Base-by-base conservation (phyloP, 768 basidiomycete species). In the Termitomyces sp. region DNA sequence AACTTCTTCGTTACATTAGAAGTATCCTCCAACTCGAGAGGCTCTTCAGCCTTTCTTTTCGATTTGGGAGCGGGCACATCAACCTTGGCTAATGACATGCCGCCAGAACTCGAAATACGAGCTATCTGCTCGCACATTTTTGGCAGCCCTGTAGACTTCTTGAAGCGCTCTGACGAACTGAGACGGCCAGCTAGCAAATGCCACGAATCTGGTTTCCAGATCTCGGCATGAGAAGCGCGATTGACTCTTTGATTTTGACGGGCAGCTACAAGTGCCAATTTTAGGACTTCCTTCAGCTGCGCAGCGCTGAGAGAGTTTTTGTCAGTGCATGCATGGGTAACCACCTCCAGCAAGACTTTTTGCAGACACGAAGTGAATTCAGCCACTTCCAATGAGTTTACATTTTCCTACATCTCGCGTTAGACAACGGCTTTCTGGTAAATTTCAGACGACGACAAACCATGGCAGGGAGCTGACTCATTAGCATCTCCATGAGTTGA, bases 281-380 rank as follows among this genome's bases (percentile, higher is more conserved):
- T 95, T 58, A 93, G 70, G 20, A 93, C 69, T n/a, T 90, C 88
- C 72, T 93, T 96, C 66, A 89, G 67, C 61, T 93, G 89, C 1
- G 82, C 69, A 1, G 87, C 77, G 16, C 82, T 85, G 45, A 87
- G 69, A 11, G 74, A 65, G 42, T 67, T 62, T 27, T 76, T 72
- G 30, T 81, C 78, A 5, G 78, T 73, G 62, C 84, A 82, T 6
- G 86, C 81, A 15, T 72, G 70, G 1, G 75, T 72, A 33, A 85
- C 70, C 48, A 81, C 67, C 20, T 76, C 75, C 34, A 84, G 74
- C 52, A 93, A 67, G 4, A 72, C 72, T 52, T 77, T 65, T 42
- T 80, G 81, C 46, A 92, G 67, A 30, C 68, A 63, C 11, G 72
- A 71, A 73, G 90, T 76, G 72, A 84, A 88, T 2, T 68, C 70